Percentiles rank a stretch among this genome's conserved stretches.
These are phyloP conservation scores for Brassica balearica DNA, from an alignment of 441 rosid genomes.

Conservation along the genomic window DNA sequence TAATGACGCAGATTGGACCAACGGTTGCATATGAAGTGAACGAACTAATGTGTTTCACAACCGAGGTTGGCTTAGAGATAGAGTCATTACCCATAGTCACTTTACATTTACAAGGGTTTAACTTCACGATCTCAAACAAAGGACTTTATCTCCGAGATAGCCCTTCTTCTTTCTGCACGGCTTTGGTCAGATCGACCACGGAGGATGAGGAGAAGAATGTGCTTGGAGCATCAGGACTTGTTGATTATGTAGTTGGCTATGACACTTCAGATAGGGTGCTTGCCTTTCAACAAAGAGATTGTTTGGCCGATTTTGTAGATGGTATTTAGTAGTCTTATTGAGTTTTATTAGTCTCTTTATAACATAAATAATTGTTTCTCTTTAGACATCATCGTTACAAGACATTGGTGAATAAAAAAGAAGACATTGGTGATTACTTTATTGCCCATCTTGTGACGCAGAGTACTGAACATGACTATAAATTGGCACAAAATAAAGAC, in stretches of 20 bases:
- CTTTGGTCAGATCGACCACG: constrained; percentile 37
- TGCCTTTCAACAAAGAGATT: constrained; percentile 42
- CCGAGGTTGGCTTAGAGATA: constrained; percentile 27
- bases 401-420: not conserved
- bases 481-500: not conserved
- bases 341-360: constrained; percentile 1
- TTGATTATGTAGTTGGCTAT: constrained; percentile 41
- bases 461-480: not conserved
- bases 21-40: constrained; percentile 38
- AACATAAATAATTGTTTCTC: not conserved
- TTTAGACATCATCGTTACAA: not conserved
- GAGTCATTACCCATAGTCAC: constrained; percentile 41
- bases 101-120: constrained; percentile 34
- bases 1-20: constrained; percentile 39
- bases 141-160: constrained; percentile 41
- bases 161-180: constrained; percentile 39
- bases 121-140: constrained; percentile 42
- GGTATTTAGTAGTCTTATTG: constrained; percentile 24
- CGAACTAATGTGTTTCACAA: constrained; percentile 42
- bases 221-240: constrained; percentile 42
- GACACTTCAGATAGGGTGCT: constrained; percentile 32
- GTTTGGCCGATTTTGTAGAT: constrained; percentile 44
- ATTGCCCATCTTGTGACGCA: constrained; percentile 8
- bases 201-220: constrained; percentile 34
- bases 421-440: not conserved